These are phyloP conservation scores for Rhodotorula babjevae DNA, from an alignment of 768 basidiomycete species.

Conservation along the genomic window DNA sequence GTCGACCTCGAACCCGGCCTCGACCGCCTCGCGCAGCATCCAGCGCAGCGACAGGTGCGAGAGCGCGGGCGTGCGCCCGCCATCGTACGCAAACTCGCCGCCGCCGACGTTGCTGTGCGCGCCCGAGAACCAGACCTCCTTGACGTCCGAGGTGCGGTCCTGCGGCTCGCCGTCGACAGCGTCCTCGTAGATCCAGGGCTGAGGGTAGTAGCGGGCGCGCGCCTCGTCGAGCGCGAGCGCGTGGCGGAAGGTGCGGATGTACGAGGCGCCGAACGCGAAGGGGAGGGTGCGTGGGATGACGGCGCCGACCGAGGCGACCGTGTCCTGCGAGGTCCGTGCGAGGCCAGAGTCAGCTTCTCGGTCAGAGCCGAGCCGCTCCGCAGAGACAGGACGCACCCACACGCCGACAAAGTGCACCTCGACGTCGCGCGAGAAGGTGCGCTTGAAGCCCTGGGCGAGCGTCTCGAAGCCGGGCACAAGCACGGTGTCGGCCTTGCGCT, in stretches of 20 bases:
- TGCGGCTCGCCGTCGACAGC: not conserved
- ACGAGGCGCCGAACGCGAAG: slow-evolving; percentile 60
- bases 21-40: slow-evolving; percentile 60
- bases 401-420: slow-evolving; percentile 73
- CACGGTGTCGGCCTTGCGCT: slow-evolving; percentile 51
- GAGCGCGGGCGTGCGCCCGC: slow-evolving; percentile 52
- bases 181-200: slow-evolving; percentile 9
- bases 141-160: slow-evolving; percentile 45
- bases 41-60: slow-evolving; percentile 64
- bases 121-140: slow-evolving; percentile 77
- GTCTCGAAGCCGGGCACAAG: slow-evolving; percentile 40
- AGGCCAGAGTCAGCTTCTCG: not conserved
- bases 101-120: slow-evolving; percentile 69
- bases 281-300: slow-evolving; percentile 63
- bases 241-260: slow-evolving; percentile 69
- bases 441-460: slow-evolving; percentile 59
- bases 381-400: slow-evolving; percentile 42
- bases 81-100: slow-evolving; percentile 58
- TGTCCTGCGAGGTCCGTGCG: slow-evolving; percentile 54
- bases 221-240: slow-evolving; percentile 58
- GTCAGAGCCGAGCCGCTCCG: no score
- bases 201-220: slow-evolving; percentile 23
- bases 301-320: slow-evolving; percentile 69
- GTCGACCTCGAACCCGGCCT: slow-evolving; percentile 17
- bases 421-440: slow-evolving; percentile 64